These are phyloP conservation scores for Solanum piurae DNA, from an alignment of 257 asterid genomes.

Conservation along the genomic window DNA sequence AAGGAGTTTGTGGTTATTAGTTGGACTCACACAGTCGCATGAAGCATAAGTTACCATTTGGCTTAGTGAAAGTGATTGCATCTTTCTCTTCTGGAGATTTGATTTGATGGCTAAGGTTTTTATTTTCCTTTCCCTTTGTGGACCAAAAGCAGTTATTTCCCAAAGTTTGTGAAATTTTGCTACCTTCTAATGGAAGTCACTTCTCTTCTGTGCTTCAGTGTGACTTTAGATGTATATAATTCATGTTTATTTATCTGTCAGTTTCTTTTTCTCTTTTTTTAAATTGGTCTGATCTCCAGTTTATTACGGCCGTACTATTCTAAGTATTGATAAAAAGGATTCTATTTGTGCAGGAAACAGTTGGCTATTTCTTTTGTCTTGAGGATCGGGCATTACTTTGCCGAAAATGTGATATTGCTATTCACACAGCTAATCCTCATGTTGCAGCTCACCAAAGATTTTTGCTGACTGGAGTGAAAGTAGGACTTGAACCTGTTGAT, in stretches of 20 bases:
- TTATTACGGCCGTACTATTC: neutral
- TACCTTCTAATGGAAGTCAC: neutral
- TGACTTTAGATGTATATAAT: neutral
- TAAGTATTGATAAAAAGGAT: neutral
- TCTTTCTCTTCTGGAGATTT: neutral
- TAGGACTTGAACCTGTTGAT: slow-evolving; percentile 59
- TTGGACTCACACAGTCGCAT: neutral
- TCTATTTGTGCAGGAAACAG: slow-evolving; percentile 53
- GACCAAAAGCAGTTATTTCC: neutral
- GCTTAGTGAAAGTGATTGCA: neutral
- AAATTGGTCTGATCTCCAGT: neutral
- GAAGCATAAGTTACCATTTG: neutral
- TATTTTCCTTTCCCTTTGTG: neutral
- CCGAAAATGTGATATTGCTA: slow-evolving; percentile 70
- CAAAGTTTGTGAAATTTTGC: neutral
- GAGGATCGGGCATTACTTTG: slow-evolving; percentile 95
- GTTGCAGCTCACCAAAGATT: slow-evolving; percentile 81
- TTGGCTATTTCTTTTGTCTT: slow-evolving; percentile 85
- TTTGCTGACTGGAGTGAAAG: slow-evolving; percentile 83
- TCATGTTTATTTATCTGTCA: neutral
- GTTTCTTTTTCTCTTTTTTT: neutral
- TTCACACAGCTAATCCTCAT: slow-evolving; percentile 53
- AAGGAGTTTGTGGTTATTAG: neutral
- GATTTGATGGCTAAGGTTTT: neutral
- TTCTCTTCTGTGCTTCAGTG: neutral